These are phyloP conservation scores for Aspergillus nanangensis DNA, from an alignment of 495 filamentous ascomycete genomes.

Conservation along the genomic window DNA sequence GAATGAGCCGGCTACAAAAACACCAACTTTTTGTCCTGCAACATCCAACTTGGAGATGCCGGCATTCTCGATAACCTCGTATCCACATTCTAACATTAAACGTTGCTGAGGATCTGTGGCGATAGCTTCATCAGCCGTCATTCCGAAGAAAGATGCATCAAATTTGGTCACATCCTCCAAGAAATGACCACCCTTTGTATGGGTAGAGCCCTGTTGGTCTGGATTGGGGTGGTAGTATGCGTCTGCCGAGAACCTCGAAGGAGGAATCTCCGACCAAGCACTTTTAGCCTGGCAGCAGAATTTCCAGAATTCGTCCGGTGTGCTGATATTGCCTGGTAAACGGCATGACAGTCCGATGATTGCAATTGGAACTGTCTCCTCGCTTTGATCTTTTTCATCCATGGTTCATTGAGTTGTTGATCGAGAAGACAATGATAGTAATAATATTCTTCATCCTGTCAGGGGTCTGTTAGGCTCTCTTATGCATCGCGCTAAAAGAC, in stretches of 20 bases:
- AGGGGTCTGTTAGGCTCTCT: too few relatives aligned
- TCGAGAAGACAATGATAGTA: too few relatives aligned
- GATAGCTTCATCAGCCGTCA: slow-evolving; percentile 28
- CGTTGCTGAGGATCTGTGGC: slow-evolving; percentile 42
- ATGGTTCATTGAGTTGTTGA: too few relatives aligned
- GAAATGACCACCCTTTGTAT: slow-evolving; percentile 27
- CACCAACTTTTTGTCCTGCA: slow-evolving; percentile 15
- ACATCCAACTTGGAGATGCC: slow-evolving; percentile 10
- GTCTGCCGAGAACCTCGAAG: background rate
- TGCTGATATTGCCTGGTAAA: slow-evolving; percentile 47
- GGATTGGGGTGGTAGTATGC: slow-evolving; percentile 1
- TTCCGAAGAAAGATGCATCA: slow-evolving; percentile 37
- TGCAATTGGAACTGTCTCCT: too few relatives aligned
- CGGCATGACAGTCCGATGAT: slow-evolving; percentile 47
- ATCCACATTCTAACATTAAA: slow-evolving; percentile 31
- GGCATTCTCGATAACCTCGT: slow-evolving; percentile 29
- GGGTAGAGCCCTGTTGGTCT: slow-evolving; percentile 1
- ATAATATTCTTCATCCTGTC: too few relatives aligned
- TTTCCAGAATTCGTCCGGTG: slow-evolving; percentile 54
- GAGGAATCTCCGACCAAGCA: slow-evolving; percentile 18
- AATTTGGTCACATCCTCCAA: slow-evolving; percentile 48
- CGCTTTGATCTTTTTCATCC: too few relatives aligned
- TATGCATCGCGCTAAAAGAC: too few relatives aligned
- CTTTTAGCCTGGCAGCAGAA: slow-evolving; percentile 29
- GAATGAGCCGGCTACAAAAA: slow-evolving; percentile 24